Evolutionary conservation across 441 rosid species (phyloP).

Genomic region (Euphorbia celastroides): DNA sequence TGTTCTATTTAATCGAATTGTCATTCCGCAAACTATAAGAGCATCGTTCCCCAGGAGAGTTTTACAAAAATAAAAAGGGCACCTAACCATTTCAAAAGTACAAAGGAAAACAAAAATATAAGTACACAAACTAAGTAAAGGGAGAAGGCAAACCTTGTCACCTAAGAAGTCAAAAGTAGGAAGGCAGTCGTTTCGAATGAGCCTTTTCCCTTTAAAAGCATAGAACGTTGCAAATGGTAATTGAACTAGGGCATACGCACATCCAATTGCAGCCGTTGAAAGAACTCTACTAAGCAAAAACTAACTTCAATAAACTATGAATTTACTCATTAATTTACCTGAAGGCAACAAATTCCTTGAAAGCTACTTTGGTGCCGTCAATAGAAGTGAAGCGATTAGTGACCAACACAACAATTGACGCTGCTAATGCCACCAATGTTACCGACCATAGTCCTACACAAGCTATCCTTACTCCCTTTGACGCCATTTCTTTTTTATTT

Average conservation of each 20-base stretch:
- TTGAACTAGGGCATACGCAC: not conserved
- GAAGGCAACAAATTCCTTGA: not conserved
- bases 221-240: conserved; percentile 1
- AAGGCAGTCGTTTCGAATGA: not conserved
- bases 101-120: too few relatives aligned
- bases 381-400: not conserved
- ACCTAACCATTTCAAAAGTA: too few relatives aligned
- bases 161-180: conserved; percentile 7
- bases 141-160: not conserved
- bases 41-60: too few relatives aligned
- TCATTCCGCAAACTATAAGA: too few relatives aligned
- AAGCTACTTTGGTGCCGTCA: not conserved
- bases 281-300: too few relatives aligned
- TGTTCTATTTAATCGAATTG: too few relatives aligned
- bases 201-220: not conserved
- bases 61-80: too few relatives aligned
- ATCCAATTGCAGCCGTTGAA: not conserved
- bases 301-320: too few relatives aligned
- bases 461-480: not conserved
- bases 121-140: too few relatives aligned
- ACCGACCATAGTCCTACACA: not conserved
- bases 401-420: conserved; percentile 8
- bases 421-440: conserved; percentile 9
- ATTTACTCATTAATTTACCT: not conserved
- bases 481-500: not conserved